phyloP scores from a whole-genome alignment of 768 basidiomycete genomes.

The Leccinum uliginosum region DNA sequence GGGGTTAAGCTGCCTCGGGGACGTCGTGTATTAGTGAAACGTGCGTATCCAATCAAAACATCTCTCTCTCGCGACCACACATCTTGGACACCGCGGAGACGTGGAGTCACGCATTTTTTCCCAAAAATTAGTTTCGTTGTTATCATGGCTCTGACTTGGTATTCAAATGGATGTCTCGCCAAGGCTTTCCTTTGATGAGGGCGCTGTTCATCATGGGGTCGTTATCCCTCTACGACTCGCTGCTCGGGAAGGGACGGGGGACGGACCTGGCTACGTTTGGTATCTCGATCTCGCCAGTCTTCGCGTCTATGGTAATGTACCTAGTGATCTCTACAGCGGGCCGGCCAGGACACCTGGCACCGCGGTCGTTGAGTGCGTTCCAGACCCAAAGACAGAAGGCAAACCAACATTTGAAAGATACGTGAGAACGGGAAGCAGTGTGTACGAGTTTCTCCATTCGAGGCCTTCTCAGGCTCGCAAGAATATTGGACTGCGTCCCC shows the following conservation, averaged over 20 bases:
- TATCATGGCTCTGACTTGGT: conserved; percentile 12
- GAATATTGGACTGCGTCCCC: conserved; percentile 49
- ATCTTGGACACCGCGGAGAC: conserved; percentile 22
- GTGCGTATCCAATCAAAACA: conserved; percentile 14
- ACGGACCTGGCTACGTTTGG: conserved; percentile 41
- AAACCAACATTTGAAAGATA: conserved; percentile 64
- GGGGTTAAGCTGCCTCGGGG: conserved; percentile 22
- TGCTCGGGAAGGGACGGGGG: conserved; percentile 5
- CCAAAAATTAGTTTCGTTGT: conserved; percentile 1
- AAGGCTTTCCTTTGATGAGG: conserved; percentile 29
- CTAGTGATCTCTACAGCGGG: conserved; percentile 72
- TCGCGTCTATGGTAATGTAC: conserved; percentile 42
- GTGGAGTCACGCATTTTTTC: conserved; percentile 6
- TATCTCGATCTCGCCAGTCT: conserved; percentile 48
- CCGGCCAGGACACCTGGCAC: conserved; percentile 54
- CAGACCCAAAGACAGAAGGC: background rate
- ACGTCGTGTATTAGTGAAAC: conserved; percentile 21
- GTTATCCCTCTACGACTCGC: conserved; percentile 1
- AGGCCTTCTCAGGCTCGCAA: conserved; percentile 43
- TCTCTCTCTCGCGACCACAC: conserved; percentile 2
- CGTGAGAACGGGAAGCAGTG: conserved; percentile 74
- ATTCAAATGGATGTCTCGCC: conserved; percentile 30
- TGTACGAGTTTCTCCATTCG: conserved; percentile 27
- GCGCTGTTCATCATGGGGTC: conserved; percentile 23
- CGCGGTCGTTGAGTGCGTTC: conserved; percentile 4